Conservation (phyloP, 495 filamentous ascomycete species). For the Polyplosphaeria fusca region DNA sequence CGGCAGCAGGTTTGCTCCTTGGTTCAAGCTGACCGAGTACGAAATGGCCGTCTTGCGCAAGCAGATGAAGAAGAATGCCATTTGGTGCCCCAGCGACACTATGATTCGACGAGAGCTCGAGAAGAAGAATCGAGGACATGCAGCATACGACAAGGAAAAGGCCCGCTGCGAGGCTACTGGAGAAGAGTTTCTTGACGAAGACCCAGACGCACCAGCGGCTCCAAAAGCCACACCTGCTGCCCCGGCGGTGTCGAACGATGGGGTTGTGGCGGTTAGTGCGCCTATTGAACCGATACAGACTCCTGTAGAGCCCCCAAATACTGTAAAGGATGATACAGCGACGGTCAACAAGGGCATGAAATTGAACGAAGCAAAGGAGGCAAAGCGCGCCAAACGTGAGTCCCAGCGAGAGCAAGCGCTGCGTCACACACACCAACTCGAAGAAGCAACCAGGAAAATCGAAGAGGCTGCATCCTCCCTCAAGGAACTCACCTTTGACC, state of each 20-base stretch:
- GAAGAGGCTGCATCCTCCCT: slow-evolving; percentile 38
- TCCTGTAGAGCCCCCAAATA: neutral
- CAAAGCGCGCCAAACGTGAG: slow-evolving; percentile 65
- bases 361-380: slow-evolving; percentile 86
- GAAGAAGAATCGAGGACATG: slow-evolving; percentile 69
- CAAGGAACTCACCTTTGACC: slow-evolving; percentile 27
- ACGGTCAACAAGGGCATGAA: slow-evolving; percentile 86
- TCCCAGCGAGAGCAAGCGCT: slow-evolving; percentile 61
- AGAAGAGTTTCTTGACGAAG: slow-evolving; percentile 54
- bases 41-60: slow-evolving; percentile 90
- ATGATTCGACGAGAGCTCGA: slow-evolving; percentile 92
- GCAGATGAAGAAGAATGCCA: slow-evolving; percentile 98
- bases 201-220: slow-evolving; percentile 4
- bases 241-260: neutral
- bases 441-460: slow-evolving; percentile 60
- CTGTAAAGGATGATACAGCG: slow-evolving; percentile 47
- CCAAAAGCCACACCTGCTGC: neutral
- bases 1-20: slow-evolving; percentile 78
- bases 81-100: slow-evolving; percentile 91
- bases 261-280: neutral
- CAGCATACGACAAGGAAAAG: slow-evolving; percentile 68
- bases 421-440: slow-evolving; percentile 49
- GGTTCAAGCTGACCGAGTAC: slow-evolving; percentile 84
- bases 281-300: neutral
- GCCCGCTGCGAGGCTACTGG: slow-evolving; percentile 65